Base-by-base conservation (phyloP, 768 basidiomycete genomes). In the Tulasnella sp. region DNA sequence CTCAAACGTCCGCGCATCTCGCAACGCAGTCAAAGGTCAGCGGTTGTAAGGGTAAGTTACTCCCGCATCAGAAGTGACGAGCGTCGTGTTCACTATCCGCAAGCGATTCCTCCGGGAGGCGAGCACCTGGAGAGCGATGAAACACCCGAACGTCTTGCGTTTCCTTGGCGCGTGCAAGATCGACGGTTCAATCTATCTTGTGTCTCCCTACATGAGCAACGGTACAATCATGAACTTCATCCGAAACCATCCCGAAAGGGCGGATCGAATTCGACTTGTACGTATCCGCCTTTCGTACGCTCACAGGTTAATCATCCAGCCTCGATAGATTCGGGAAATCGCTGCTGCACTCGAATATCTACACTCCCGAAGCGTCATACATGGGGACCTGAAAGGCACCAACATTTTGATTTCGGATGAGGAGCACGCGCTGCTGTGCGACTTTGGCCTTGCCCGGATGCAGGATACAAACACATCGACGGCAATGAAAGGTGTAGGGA, bases 361-460 rank as follows among this genome's bases (percentile, higher is more conserved):
- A 19, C 50, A 52, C 35, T 23, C n/a, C 12, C 25, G 15, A 7
- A 27, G 11, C 6, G 36, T 52, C 31, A 37, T 50, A 8, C 49
- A 52, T 15, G 50, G 50, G 15, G 50, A 52, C 50, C 17, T 52
- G 2, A 52, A 52, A 15, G 34, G 50, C 7, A 37, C n/a, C n/a
- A 52, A 37, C 12, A 37, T 52, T 12, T 19, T 52, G n/a, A 12
- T 36, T 21, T 3, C 31, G 15, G 3, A 32, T 4, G 29, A 32
- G 6, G 15, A 35, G 8, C 19, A 32, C n/a, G 31, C 50, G 8
- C 36, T 32, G 21, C 29, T 52, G 25, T 23, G 50, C 34, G 50
- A 52, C 11, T 52, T 52, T 17, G 50, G 50, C 1, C 43, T 45
- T 21, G 43, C 43, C 14, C 15, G 43, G 12, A 21, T 23, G 3